Base-by-base conservation (phyloP, 768 basidiomycete species). In the Termitomyces sp. region DNA sequence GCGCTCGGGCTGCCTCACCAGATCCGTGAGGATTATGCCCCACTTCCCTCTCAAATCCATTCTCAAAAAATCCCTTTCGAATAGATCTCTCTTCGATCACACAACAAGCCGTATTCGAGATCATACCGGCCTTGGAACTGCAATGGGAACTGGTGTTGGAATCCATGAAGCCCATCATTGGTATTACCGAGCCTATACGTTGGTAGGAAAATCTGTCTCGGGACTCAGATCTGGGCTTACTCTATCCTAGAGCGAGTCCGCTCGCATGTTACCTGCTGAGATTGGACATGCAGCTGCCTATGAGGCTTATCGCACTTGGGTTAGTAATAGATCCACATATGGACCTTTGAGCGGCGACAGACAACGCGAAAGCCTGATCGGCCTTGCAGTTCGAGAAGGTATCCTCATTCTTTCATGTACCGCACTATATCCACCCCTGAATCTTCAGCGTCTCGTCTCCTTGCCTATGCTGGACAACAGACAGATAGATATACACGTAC, bases 201-300 rank as follows among this genome's bases (percentile, higher is more conserved):
- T 81, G 58, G 87, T 86, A 62, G 66, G 56, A 45, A 29, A 20
- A 51, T n/a, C 22, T 24, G 20, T 16, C 41, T 54, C 28, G 55
- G n/a, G 18, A n/a, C 12, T 15, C 37, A 41, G n/a, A 39, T 15
- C 18, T 9, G n/a, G 24, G 46, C 51, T 54, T 55, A 28, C 49
- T 45, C 8, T 53, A 31, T 52, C 29, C 28, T 60, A 87, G 85
- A 77, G 80, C 39, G 81, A 82, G 56, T 68, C 85, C 18, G 70
- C 68, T 52, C 68, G 71, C 44, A 73, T 89, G 71, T 68, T 75
- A 6, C 84, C 88, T 0, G 64, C 70, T 18, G 86, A 90, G 57
- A 78, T 92, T 18, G 90, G 90, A 0, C 81, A 86, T 62, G 90
- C 89, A 4, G 88, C 88, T 10, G 88, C 86, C 3, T 90, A 88